phyloP scores from a whole-genome alignment of 1,284 basidiomycete species.

The Moesziomyces sp. region DNA sequence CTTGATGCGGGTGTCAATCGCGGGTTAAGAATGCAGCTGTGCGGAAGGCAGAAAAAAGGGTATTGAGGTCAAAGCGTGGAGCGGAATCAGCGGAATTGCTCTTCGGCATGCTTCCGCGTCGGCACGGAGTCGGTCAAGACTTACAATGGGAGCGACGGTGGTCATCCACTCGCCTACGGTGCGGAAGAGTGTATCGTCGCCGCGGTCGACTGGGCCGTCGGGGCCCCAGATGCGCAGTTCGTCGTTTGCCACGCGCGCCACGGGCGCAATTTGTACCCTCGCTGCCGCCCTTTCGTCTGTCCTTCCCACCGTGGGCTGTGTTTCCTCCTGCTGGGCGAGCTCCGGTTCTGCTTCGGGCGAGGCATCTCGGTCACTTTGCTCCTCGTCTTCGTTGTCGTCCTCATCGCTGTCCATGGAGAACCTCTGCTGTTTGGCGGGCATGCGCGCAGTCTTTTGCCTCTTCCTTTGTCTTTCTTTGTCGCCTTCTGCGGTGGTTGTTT shows the following conservation, averaged over 20 bases:
- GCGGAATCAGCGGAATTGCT: too few species aligned
- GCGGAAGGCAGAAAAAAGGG: not conserved
- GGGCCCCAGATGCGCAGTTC: constrained; percentile 42
- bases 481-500: not conserved
- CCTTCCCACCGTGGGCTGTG: not conserved
- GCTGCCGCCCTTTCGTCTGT: not conserved
- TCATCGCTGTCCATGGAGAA: constrained; percentile 55
- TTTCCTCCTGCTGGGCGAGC: too few species aligned
- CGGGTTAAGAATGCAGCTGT: not conserved
- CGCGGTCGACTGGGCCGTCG: constrained; percentile 46
- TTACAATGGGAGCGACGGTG: constrained; percentile 35
- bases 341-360: not conserved
- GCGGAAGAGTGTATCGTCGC: constrained; percentile 42
- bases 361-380: constrained; percentile 1
- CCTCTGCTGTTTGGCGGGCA: constrained; percentile 27
- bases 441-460: constrained; percentile 12
- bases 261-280: constrained; percentile 6
- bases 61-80: too few species aligned
- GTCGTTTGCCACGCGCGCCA: constrained; percentile 12
- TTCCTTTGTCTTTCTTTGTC: constrained; percentile 13
- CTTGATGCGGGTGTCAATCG: too few species aligned
- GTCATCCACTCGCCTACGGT: constrained; percentile 42
- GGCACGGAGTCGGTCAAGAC: constrained; percentile 7
- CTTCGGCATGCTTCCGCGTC: too few species aligned
- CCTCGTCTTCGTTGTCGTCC: constrained; percentile 26